phyloP scores from a whole-genome alignment of 2,329 filamentous ascomycete genomes.

The Penicillium concentricum region DNA sequence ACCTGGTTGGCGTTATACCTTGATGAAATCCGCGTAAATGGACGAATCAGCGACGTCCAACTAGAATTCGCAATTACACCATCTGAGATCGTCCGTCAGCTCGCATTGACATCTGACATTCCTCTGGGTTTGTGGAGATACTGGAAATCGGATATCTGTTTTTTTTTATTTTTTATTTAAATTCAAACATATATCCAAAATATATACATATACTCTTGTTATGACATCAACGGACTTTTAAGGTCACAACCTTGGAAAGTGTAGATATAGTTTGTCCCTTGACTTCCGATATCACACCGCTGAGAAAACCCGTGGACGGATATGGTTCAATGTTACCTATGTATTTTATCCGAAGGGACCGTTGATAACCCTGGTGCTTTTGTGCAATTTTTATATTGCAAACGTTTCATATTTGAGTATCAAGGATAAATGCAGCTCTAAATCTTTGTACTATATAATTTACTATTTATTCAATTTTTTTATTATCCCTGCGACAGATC shows the following conservation, averaged over 20 bases:
- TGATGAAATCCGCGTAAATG: constrained; percentile 9
- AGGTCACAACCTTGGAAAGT: no score
- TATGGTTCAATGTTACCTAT: constrained; percentile 17
- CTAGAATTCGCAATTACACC: constrained; percentile 13
- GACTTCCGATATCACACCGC: constrained; percentile 24
- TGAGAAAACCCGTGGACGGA: no score
- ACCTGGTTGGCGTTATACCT: constrained; percentile 13
- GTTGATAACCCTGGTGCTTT: background rate
- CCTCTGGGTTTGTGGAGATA: constrained; percentile 4
- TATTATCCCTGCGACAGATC: constrained; percentile 11
- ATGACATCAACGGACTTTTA: constrained; percentile 1
- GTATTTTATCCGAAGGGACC: background rate
- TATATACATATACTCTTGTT: background rate
- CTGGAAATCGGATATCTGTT: background rate
- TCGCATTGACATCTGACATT: constrained; percentile 34
- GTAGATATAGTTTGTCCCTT: no score
- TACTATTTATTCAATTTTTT: background rate
- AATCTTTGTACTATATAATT: background rate
- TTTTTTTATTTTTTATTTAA: no score
- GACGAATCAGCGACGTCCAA: constrained; percentile 10
- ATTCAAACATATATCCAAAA: no score
- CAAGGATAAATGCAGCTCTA: background rate
- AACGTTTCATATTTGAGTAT: background rate
- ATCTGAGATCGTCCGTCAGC: constrained; percentile 19
- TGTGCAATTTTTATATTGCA: background rate